Evolutionary conservation across 2,329 filamentous ascomycete genomes (phyloP).

Genomic region (Phyllosticta citrichinensis): DNA sequence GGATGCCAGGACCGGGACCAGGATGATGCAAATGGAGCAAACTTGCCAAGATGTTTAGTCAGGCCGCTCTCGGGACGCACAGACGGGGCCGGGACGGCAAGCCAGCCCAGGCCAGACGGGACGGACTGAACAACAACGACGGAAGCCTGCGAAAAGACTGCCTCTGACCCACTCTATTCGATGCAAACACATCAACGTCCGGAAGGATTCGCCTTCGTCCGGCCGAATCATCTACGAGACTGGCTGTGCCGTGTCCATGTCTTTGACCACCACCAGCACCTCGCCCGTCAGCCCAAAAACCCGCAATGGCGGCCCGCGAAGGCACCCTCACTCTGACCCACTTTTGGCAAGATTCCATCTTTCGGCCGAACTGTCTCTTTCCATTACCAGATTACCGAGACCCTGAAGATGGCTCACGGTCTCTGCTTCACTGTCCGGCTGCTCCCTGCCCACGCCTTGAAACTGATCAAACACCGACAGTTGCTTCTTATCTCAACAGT

Average conservation of each 20-base stretch:
- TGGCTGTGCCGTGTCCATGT: not conserved
- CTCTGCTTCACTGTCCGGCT: not conserved
- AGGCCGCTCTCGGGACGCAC: not conserved
- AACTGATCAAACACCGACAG: not conserved
- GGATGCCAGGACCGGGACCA: not conserved
- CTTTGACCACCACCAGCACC: not conserved
- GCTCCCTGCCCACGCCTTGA: not conserved
- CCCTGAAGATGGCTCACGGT: not conserved
- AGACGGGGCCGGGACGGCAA: not conserved
- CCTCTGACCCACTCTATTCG: not conserved
- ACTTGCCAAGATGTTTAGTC: not conserved
- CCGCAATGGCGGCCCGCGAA: not conserved
- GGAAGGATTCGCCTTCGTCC: not conserved
- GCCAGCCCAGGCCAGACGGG: not conserved
- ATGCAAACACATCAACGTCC: not conserved
- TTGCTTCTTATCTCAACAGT: not conserved
- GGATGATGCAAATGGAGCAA: slow-evolving; percentile 6
- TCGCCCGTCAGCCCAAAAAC: not conserved
- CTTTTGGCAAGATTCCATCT: not conserved
- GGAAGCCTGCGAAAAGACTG: not conserved
- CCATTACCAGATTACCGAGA: not conserved
- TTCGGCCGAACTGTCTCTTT: not conserved
- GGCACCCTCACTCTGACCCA: not conserved
- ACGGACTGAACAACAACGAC: not conserved
- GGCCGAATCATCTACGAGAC: not conserved